Conservation (phyloP, 441 rosid genomes). For the Croton setiger region DNA sequence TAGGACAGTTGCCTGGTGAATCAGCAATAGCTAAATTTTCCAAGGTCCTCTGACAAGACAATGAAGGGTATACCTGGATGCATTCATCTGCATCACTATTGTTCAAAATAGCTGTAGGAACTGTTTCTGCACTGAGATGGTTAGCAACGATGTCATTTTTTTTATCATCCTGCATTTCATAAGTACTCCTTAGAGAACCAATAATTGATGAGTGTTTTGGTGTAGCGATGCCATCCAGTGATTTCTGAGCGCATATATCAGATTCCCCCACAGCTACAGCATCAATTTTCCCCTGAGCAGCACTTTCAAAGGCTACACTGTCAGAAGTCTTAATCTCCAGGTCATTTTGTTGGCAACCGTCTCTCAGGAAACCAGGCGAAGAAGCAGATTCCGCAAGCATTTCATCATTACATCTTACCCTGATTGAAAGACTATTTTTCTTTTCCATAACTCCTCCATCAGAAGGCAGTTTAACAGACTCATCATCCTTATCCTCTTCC, state of each 20-base stretch:
- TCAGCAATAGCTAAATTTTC: conserved; percentile 25
- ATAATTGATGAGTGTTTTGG: conserved; percentile 2
- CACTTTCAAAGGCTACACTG: conserved; percentile 2
- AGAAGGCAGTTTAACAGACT: conserved; percentile 11
- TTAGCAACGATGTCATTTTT: conserved; percentile 23
- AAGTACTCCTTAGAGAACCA: conserved; percentile 4
- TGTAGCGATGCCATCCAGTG: conserved; percentile 4
- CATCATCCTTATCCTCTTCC: conserved; percentile 19
- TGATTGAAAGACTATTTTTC: conserved; percentile 21
- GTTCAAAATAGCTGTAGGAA: conserved; percentile 17
- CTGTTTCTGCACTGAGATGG: conserved; percentile 27
- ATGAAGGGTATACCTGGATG: conserved; percentile 20
- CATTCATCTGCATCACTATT: conserved; percentile 18
- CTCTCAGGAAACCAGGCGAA: conserved; percentile 21
- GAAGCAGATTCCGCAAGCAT: conserved; percentile 23
- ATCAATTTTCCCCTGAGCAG: conserved; percentile 20
- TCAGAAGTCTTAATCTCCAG: conserved; percentile 16
- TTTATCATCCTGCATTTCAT: conserved; percentile 14
- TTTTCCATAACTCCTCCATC: conserved; percentile 23
- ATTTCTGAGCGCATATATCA: conserved; percentile 13
- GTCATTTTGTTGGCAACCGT: conserved; percentile 22
- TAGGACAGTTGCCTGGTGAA: conserved; percentile 19
- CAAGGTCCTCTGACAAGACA: conserved; percentile 19
- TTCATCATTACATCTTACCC: conserved; percentile 22
- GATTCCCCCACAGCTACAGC: conserved; percentile 24